Base-by-base conservation (phyloP, 2,329 filamentous ascomycete genomes). In the Alternaria sp. region DNA sequence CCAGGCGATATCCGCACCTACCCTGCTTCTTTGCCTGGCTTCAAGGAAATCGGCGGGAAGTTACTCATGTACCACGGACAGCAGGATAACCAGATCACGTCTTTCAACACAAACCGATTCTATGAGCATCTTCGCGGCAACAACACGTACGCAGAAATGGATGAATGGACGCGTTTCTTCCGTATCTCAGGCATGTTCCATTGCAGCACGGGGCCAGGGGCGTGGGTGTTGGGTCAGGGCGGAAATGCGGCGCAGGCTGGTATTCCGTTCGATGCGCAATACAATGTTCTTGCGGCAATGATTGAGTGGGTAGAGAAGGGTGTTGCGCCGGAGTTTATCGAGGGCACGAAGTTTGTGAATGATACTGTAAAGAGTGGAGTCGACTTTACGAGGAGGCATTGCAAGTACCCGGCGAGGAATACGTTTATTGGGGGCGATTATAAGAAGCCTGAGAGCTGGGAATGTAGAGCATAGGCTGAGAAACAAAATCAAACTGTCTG, bases 171-270 rank as follows among this genome's bases (percentile, higher is more conserved):
- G 57, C 80, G 85, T 23, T 83, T 81, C 73, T 87, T 87, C 77
- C 80, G 82, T 43, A 83, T 83, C 69, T 83, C 74, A 46, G 86
- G 86, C 5, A 85, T 87, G 83, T 78, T 75, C 8, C 86, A 87
- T 74, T 87, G 86, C 69, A 74, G 65, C 40, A 78, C 79, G 4
- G 86, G 86, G 1, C 75, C 71, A 0, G 84, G 85, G 0, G 84
- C 84, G 2, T 77, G 72, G 71, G 67, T 69, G 15, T 57, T 79
- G 43, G 76, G 77, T 1, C 71, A 78, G 40, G 65, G 62, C 12
- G 69, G 69, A 1, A 68, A 68, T 49, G 67, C 67, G 17, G 69
- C 68, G 9, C 59, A 67, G 5, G 51, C 54, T 7, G 70, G 71
- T 3, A 63, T 74, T 3, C 58, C 64, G 4, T 75, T 66, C 36